Percentiles rank a stretch among this genome's conserved stretches.
Evolutionary conservation across 208 protist genomes (phyloP).

Genomic region (Acanthamoeba rhysodes): DNA sequence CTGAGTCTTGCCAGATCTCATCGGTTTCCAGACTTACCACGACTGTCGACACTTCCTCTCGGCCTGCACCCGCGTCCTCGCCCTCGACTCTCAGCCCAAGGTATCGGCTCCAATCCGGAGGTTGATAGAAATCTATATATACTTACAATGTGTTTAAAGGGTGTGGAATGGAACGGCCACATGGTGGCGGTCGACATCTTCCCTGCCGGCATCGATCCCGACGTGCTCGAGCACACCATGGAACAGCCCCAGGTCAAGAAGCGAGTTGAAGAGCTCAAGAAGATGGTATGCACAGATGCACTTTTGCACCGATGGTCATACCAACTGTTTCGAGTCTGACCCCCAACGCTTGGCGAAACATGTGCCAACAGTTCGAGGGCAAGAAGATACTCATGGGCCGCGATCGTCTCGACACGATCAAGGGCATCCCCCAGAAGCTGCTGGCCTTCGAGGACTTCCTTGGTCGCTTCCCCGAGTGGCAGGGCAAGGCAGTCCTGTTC

Average conservation of each 20-base stretch:
- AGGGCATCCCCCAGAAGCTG: slow-evolving; percentile 90
- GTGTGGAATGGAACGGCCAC: slow-evolving; percentile 70
- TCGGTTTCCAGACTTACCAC: slow-evolving; percentile 88
- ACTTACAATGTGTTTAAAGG: background rate
- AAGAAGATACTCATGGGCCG: slow-evolving; percentile 89
- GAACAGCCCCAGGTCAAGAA: slow-evolving; percentile 74
- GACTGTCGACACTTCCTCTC: slow-evolving; percentile 88
- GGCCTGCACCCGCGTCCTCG: slow-evolving; percentile 85
- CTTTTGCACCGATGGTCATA: background rate
- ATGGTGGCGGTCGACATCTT: slow-evolving; percentile 78
- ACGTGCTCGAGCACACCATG: background rate
- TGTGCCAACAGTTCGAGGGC: slow-evolving; percentile 76
- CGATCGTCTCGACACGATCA: slow-evolving; percentile 90
- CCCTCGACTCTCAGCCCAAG: slow-evolving; percentile 65
- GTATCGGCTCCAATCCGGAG: background rate
- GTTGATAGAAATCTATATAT: too few species aligned
- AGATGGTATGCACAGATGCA: slow-evolving; percentile 22
- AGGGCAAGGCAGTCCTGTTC: slow-evolving; percentile 82
- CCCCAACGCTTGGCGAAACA: background rate
- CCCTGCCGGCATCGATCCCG: slow-evolving; percentile 83
- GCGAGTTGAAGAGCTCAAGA: slow-evolving; percentile 79
- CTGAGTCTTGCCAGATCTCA: slow-evolving; percentile 75
- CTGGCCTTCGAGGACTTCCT: slow-evolving; percentile 81
- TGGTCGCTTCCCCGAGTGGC: slow-evolving; percentile 76
- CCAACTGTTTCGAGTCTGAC: background rate